Base-by-base conservation (phyloP, 2,329 filamentous ascomycete genomes). In the Bipolaris victoriae region DNA sequence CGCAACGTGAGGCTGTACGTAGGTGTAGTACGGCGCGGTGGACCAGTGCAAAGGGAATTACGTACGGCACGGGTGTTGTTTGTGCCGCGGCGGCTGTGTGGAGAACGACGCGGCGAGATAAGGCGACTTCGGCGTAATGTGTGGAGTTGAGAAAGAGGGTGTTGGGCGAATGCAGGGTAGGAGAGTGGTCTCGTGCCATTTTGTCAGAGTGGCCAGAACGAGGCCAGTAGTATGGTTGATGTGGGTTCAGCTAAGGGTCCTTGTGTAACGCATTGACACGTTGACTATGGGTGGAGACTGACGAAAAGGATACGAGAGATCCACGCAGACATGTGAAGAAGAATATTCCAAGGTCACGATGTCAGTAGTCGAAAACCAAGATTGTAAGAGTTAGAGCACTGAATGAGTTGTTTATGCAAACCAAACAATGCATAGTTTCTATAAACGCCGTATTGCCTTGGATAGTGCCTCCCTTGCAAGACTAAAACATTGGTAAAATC, bases 1-100 rank as follows among this genome's bases (percentile, higher is more conserved):
- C 52, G 52, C 52, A 49, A 49, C 29, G 24, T 57, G 43, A 33
- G n/a, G 15, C n/a, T 41, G 24, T 24, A 24, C 22, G 22, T 24
- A 24, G n/a, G n/a, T 16, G 24, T 49, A 24, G 31, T 24, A 37
- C 13, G 44, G 20, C 7, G 33, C 26, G 39, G 39, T 22, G 20
- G 22, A 41, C 13, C 20, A n/a, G 26, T 41, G 20, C 7, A 7
- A 26, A 15, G 31, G 43, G 43, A 10, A 10, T 45, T 18, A 5
- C 26, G 26, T 29, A 26, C 26, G 43, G 43, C 26, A 18, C 18
- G 5, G 43, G 16, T 18, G 26, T 29, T 29, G 15, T 18, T 9
- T 33, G n/a, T 45, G 43, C 26, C 26, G 26, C 26, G 9, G 10
- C 26, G 43, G 43, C 39, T 41, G 13, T 31, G 26, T 29, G 43